Evolutionary conservation across 129 eudicot genomes (phyloP).

Genomic region (Ambrosia trifida): DNA sequence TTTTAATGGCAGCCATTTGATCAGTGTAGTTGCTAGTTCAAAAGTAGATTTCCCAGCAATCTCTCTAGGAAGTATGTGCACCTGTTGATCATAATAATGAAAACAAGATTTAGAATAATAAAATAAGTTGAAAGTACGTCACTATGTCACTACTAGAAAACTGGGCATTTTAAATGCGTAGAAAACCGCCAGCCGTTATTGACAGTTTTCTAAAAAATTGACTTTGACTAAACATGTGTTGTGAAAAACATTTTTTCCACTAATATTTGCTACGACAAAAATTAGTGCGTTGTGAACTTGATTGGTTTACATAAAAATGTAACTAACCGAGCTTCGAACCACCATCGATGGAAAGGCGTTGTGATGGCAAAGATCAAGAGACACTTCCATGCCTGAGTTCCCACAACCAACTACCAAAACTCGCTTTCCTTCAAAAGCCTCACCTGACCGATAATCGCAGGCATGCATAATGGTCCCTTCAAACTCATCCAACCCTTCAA

Average conservation of each 20-base stretch:
- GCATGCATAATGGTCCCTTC: constrained; percentile 82
- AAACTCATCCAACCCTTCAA: constrained; percentile 70
- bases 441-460: constrained; percentile 85
- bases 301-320: not conserved
- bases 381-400: constrained; percentile 96
- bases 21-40: constrained; percentile 55
- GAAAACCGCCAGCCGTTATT: no score
- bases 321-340: constrained; percentile 90
- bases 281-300: not conserved
- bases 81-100: constrained; percentile 42
- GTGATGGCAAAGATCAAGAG: constrained; percentile 90
- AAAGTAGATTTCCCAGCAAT: constrained; percentile 83
- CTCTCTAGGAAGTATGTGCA: constrained; percentile 90
- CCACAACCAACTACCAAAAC: constrained; percentile 96
- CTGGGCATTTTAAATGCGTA: no score
- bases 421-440: constrained; percentile 49
- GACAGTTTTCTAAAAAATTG: no score
- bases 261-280: not conserved
- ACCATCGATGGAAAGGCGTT: constrained; percentile 76
- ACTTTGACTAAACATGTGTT: no score
- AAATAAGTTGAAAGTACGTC: not conserved
- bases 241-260: no score
- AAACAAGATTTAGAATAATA: not conserved
- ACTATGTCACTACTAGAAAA: not conserved
- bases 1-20: constrained; percentile 73